These are phyloP conservation scores for Globisporangium recalcitrans DNA, from an alignment of 352 stramenopile species.

Conservation along the genomic window DNA sequence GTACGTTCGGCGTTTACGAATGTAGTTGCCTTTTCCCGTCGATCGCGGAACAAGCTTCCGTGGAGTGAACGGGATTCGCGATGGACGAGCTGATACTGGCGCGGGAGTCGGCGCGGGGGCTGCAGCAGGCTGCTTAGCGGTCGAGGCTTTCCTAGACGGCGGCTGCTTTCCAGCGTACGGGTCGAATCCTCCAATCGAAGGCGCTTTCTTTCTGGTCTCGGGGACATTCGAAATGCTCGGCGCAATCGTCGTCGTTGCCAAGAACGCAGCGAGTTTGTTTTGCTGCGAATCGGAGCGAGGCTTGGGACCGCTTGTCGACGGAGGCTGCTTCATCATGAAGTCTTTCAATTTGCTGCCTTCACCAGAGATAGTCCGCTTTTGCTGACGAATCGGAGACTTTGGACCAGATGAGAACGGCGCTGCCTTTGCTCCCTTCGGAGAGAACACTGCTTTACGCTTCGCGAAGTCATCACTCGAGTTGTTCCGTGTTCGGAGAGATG, in stretches of 20 bases:
- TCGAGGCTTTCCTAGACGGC: background rate
- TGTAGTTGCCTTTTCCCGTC: constrained; percentile 58
- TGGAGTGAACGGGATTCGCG: constrained; percentile 42
- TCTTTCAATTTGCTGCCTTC: constrained; percentile 60
- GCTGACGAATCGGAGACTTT: constrained; percentile 10
- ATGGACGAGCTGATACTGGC: constrained; percentile 10
- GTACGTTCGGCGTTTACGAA: constrained; percentile 79
- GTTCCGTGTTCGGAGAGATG: constrained; percentile 21
- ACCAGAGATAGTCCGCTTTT: constrained; percentile 12
- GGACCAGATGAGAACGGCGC: constrained; percentile 17
- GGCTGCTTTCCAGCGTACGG: constrained; percentile 9
- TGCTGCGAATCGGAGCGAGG: constrained; percentile 46
- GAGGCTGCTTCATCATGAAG: constrained; percentile 75
- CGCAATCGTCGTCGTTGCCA: constrained; percentile 50
- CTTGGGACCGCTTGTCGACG: constrained; percentile 30
- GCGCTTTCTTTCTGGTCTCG: constrained; percentile 10
- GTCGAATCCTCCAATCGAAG: constrained; percentile 33
- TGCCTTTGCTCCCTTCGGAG: constrained; percentile 25
- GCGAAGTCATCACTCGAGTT: constrained; percentile 46
- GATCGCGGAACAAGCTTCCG: constrained; percentile 54
- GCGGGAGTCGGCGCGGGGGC: constrained; percentile 6
- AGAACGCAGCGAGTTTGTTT: constrained; percentile 76
- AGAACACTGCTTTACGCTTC: constrained; percentile 58
- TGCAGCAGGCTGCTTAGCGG: constrained; percentile 4
- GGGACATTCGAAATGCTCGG: constrained; percentile 24